phyloP scores from a whole-genome alignment of 768 basidiomycete species.

The Phylloporus sp. region DNA sequence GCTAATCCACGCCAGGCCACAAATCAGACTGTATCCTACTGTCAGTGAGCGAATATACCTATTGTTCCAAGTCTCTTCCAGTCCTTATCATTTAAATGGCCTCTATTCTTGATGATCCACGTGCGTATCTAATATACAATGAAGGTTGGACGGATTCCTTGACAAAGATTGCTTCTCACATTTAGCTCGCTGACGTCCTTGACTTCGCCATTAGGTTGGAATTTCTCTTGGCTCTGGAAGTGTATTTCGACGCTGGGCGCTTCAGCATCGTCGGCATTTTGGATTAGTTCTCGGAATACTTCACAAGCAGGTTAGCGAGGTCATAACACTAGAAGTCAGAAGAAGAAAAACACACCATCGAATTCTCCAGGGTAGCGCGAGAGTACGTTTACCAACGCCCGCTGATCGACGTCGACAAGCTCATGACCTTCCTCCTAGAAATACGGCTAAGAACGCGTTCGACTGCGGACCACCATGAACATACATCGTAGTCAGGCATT shows the following conservation, averaged over 20 bases:
- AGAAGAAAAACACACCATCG: conserved; percentile 1
- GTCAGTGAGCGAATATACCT: not conserved
- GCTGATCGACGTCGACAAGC: conserved; percentile 17
- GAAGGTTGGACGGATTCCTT: not conserved
- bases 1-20: not conserved
- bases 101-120: conserved; percentile 15
- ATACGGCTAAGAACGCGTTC: not conserved
- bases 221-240: conserved; percentile 28
- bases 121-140: conserved; percentile 1
- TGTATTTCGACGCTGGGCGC: conserved; percentile 33
- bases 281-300: conserved; percentile 51
- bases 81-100: conserved; percentile 3
- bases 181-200: not conserved
- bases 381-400: conserved; percentile 14
- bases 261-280: conserved; percentile 52
- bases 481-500: conserved; percentile 3
- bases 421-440: conserved; percentile 1
- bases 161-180: not conserved
- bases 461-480: not conserved
- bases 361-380: conserved; percentile 16
- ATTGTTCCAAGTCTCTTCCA: conserved; percentile 15
- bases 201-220: not conserved
- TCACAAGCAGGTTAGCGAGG: not conserved
- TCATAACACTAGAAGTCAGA: no score
- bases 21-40: not conserved